Percentiles rank a stretch among this genome's conserved stretches.
Conservation (phyloP, 2,329 filamentous ascomycete species). For the Purpureocillium lavendulum region DNA sequence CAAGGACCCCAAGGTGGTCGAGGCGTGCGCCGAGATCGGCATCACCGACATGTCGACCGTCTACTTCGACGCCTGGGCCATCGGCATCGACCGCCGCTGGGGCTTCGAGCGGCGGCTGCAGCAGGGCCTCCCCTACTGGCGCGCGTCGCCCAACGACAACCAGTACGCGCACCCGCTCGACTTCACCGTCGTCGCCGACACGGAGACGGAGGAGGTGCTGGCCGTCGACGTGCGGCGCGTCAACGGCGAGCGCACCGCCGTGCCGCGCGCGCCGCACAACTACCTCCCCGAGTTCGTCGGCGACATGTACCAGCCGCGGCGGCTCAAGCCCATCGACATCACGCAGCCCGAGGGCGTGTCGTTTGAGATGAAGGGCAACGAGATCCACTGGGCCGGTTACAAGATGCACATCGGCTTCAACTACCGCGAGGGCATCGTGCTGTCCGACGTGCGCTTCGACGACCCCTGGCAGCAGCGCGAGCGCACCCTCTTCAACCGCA, state of each 20-base stretch:
- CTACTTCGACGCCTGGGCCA: constrained; percentile 79
- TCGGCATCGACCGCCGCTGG: constrained; percentile 73
- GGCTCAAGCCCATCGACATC: constrained; percentile 29
- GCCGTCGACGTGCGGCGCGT: constrained; percentile 31
- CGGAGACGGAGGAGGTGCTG: constrained; percentile 41
- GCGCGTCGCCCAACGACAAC: constrained; percentile 61
- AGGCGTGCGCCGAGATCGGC: constrained; percentile 66
- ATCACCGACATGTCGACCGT: constrained; percentile 79
- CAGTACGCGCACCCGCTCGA: constrained; percentile 50
- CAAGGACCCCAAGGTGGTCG: constrained; percentile 64
- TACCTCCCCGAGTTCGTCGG: constrained; percentile 26
- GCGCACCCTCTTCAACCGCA: constrained; percentile 57
- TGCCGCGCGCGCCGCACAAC: constrained; percentile 28
- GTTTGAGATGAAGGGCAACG: constrained; percentile 37
- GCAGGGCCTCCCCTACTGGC: constrained; percentile 77
- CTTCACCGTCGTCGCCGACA: constrained; percentile 32
- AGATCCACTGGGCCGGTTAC: constrained; percentile 56
- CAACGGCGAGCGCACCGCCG: constrained; percentile 39
- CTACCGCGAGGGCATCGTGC: constrained; percentile 59
- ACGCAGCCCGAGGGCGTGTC: constrained; percentile 32
- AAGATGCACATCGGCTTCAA: constrained; percentile 66
- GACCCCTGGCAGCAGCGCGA: constrained; percentile 29
- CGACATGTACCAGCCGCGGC: constrained; percentile 23
- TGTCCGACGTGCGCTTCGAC: constrained; percentile 62
- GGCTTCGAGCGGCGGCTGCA: constrained; percentile 64